phyloP scores from a whole-genome alignment of 345 rosid genomes.

The Aethionema arabicum region DNA sequence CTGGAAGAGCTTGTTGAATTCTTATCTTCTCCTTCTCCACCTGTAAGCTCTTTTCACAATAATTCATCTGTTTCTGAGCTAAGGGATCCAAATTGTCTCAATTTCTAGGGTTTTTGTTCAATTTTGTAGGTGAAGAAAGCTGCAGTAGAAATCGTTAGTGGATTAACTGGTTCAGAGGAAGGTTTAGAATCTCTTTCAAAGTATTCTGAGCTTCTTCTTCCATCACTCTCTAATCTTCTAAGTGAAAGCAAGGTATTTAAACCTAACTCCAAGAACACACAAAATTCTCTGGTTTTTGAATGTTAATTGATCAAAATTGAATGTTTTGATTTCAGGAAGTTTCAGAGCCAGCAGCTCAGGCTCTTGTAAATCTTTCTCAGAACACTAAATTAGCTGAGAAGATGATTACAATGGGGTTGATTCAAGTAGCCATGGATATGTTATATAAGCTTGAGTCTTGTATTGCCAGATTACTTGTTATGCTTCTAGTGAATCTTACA shows the following conservation, averaged over 20 bases:
- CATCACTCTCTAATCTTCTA: slow-evolving; percentile 59
- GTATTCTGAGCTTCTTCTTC: slow-evolving; percentile 50
- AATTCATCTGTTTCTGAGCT: slow-evolving; percentile 22
- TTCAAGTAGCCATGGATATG: slow-evolving; percentile 63
- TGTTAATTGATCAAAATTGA: slow-evolving; percentile 13
- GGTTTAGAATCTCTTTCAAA: slow-evolving; percentile 64
- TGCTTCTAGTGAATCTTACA: slow-evolving; percentile 91
- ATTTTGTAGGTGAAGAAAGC: slow-evolving; percentile 72
- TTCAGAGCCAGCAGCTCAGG: slow-evolving; percentile 83
- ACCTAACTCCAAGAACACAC: background rate
- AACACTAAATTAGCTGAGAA: slow-evolving; percentile 57
- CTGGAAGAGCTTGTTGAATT: slow-evolving; percentile 79
- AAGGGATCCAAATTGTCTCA: background rate
- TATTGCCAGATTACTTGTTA: slow-evolving; percentile 60
- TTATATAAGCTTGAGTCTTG: slow-evolving; percentile 66
- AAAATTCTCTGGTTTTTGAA: slow-evolving; percentile 5
- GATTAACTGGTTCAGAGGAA: slow-evolving; percentile 83
- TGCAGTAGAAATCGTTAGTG: slow-evolving; percentile 77
- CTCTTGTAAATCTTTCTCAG: slow-evolving; percentile 88
- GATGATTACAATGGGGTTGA: slow-evolving; percentile 67
- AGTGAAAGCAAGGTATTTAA: slow-evolving; percentile 61
- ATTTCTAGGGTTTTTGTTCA: slow-evolving; percentile 19
- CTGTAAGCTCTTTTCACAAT: slow-evolving; percentile 46
- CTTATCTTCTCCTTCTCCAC: slow-evolving; percentile 62
- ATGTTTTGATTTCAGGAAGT: slow-evolving; percentile 54